Evolutionary conservation across 306 rosid species (phyloP).

Genomic region (Trifolium dubium): DNA sequence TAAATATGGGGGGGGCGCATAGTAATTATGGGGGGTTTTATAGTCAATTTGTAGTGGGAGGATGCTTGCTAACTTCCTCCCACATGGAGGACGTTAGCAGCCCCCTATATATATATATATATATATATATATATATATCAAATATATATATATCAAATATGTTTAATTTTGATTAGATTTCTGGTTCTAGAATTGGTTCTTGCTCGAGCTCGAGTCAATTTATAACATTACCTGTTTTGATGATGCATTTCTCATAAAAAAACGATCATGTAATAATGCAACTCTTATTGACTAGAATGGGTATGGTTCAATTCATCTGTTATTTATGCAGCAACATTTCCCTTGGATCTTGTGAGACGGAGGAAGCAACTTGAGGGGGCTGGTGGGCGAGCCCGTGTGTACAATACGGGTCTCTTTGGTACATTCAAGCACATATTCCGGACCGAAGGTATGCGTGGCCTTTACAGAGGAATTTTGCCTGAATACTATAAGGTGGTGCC

Average conservation of each 20-base stretch:
- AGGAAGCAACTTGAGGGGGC: conserved; percentile 98
- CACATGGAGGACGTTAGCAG: too few species aligned
- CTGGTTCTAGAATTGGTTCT: conserved; percentile 26
- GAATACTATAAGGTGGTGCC: conserved; percentile 99
- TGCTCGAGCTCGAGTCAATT: neutral
- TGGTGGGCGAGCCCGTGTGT: conserved; percentile 91
- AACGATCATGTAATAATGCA: neutral
- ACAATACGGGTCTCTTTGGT: conserved; percentile 76
- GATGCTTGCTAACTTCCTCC: too few species aligned
- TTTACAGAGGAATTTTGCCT: conserved; percentile 94
- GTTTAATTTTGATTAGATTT: conserved; percentile 12
- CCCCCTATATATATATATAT: too few species aligned
- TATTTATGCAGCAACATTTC: conserved; percentile 89
- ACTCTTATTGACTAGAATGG: conserved; percentile 12
- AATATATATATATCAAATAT: too few species aligned
- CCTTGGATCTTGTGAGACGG: conserved; percentile 95
- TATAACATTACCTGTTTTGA: conserved; percentile 8
- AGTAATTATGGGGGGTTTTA: too few species aligned
- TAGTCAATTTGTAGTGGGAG: too few species aligned
- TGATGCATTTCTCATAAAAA: neutral
- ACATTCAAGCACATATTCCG: conserved; percentile 70
- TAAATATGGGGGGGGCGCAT: too few species aligned
- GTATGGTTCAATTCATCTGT: conserved; percentile 42
- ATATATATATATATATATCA: too few species aligned
- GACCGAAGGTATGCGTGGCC: conserved; percentile 84